Base-by-base conservation (phyloP, 1,139 yeast genomes). In the Kluyveromyces sp. region DNA sequence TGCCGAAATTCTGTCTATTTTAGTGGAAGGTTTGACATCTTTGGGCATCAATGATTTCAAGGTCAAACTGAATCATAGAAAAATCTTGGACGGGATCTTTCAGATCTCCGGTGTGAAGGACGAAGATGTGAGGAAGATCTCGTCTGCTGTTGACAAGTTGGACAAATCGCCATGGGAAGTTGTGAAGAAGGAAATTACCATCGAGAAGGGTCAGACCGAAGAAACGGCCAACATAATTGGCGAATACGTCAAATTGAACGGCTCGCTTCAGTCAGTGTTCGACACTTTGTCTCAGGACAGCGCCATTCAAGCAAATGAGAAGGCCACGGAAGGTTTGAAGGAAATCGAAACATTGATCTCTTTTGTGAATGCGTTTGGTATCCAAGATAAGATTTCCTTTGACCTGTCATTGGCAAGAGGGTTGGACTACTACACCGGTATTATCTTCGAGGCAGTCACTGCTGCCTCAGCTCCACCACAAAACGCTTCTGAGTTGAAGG, bases 361-460 rank as follows among this genome's bases (percentile, higher is more conserved):
- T 34, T 92, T 86, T 58, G 74, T 83, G 17, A 84, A 84, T 51
- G 95, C 96, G 6, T 86, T 86, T 56, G 83, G 74, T 15, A 79
- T 87, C 50, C 73, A 73, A 42, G 54, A 74, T 12, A 75, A 65
- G 64, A 70, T 87, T 47, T 83, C 92, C 13, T 89, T 92, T 56
- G 98, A 92, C 64, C 74, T 92, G 65, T 89, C 97, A 3, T 73
- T 92, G 52, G 98, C 98, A 30, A 81, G 98, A 73, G 98, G 98
- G 41, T 77, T 92, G 59, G 98, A 92, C 67, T 92, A 92, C 67
- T 92, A 92, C 69, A 92, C 98, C 20, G 98, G 98, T 35, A 75
- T 92, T 53, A 92, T 92, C 54, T 92, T 87, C 65, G 98, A 92
- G 67, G 96, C 94, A 38, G 96, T 92, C 41, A 92, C 97, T 20